These are phyloP conservation scores for Xylaria sp. DNA, from an alignment of 2,329 filamentous ascomycete species.

Conservation along the genomic window DNA sequence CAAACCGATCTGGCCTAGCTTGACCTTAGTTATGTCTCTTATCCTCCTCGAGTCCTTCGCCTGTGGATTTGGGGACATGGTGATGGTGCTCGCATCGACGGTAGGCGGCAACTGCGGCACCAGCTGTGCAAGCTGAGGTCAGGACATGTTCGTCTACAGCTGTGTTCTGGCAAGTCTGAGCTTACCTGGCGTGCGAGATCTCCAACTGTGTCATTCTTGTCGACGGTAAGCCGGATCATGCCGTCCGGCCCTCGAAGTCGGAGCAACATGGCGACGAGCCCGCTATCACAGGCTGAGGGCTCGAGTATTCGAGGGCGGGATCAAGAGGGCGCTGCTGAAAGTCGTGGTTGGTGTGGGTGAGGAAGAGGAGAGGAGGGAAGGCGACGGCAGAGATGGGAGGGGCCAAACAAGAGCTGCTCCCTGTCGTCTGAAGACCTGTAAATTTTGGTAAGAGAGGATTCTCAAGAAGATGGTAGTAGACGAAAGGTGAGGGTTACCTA, in stretches of 20 bases:
- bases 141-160: background rate
- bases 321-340: background rate
- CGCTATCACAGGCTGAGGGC: conserved; percentile 1
- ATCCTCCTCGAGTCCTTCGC: conserved; percentile 69
- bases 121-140: conserved; percentile 57
- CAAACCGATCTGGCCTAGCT: conserved; percentile 69
- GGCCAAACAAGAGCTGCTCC: background rate
- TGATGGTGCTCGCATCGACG: conserved; percentile 69
- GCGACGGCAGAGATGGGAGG: background rate
- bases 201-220: conserved; percentile 77
- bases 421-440: background rate
- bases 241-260: conserved; percentile 92
- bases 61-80: conserved; percentile 70
- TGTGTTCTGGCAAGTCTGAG: background rate
- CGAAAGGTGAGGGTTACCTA: background rate
- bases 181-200: conserved; percentile 66
- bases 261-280: conserved; percentile 73
- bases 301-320: background rate
- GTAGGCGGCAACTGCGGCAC: conserved; percentile 68
- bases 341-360: background rate
- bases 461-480: background rate
- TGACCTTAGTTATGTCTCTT: conserved; percentile 66
- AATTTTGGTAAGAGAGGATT: background rate
- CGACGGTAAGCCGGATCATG: conserved; percentile 85
- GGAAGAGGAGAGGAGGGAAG: background rate